Percentiles rank a stretch among this genome's conserved stretches.
These are phyloP conservation scores for Aspergillus campestris DNA, from an alignment of 495 filamentous ascomycete species.

Conservation along the genomic window DNA sequence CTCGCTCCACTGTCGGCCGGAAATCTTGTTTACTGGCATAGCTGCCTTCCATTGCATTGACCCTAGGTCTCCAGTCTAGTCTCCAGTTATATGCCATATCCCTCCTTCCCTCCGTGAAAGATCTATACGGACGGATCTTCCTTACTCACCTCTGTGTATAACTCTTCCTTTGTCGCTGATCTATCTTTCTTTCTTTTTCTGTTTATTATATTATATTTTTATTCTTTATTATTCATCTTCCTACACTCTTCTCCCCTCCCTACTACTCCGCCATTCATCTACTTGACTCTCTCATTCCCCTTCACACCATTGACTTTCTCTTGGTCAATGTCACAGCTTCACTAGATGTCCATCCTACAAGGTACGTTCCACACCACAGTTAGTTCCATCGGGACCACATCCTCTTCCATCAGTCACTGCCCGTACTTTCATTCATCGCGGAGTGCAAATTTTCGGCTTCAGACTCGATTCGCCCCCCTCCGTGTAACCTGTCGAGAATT, in stretches of 20 bases:
- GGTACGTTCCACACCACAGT: constrained; percentile 7
- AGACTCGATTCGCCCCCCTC: too few species aligned
- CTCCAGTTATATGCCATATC: constrained; percentile 3
- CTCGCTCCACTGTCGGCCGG: too few species aligned
- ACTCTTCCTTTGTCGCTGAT: background rate
- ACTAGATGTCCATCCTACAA: constrained; percentile 15
- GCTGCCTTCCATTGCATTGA: too few species aligned
- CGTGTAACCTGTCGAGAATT: background rate
- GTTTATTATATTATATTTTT: background rate
- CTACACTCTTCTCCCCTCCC: background rate
- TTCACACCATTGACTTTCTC: background rate
- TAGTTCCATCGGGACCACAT: background rate
- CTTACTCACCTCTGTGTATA: background rate
- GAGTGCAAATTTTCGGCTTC: background rate
- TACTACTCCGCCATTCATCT: too few species aligned
- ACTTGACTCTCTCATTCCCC: background rate
- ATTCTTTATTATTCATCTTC: background rate
- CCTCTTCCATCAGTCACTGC: constrained; percentile 6
- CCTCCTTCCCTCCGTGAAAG: background rate
- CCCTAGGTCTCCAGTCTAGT: background rate
- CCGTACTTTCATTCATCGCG: constrained; percentile 7
- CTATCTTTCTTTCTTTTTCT: background rate
- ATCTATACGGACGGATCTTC: constrained; percentile 2
- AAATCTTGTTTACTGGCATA: too few species aligned
- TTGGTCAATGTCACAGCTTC: background rate